phyloP scores from a whole-genome alignment of 495 filamentous ascomycete species.

The Aspergillus sclerotiicarbonarius region DNA sequence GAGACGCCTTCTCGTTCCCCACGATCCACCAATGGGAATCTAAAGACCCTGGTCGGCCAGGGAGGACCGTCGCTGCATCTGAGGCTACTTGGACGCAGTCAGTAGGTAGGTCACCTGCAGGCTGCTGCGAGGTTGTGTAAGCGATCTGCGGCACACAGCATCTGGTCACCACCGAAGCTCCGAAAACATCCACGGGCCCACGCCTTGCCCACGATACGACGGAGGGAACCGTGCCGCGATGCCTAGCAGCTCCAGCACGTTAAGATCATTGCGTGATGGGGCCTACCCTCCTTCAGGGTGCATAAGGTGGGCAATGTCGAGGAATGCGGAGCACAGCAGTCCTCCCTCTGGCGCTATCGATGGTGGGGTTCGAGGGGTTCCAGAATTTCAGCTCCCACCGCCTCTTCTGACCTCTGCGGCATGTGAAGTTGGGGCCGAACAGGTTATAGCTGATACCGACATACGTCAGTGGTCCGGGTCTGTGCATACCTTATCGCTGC shows the following conservation, averaged over 20 bases:
- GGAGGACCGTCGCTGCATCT: conserved; percentile 15
- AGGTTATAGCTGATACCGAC: conserved; percentile 2
- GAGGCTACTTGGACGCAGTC: conserved; percentile 19
- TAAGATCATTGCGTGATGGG: neutral
- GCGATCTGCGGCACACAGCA: conserved; percentile 21
- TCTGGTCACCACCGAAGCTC: conserved; percentile 3
- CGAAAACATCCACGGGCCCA: conserved; percentile 2
- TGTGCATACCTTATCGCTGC: conserved; percentile 13
- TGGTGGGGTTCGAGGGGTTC: conserved; percentile 7
- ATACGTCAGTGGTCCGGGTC: conserved; percentile 1
- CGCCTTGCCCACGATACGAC: neutral
- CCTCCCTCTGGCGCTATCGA: neutral
- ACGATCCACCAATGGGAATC: conserved; percentile 3
- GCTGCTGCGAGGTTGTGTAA: conserved; percentile 21
- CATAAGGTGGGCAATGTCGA: conserved; percentile 3
- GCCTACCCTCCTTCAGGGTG: conserved; percentile 4
- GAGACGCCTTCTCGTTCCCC: conserved; percentile 3
- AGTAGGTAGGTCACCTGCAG: conserved; percentile 35
- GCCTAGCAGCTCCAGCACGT: neutral
- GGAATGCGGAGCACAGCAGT: conserved; percentile 10
- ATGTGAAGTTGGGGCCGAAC: conserved; percentile 15
- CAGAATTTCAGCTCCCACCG: conserved; percentile 7
- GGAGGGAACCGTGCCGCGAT: neutral
- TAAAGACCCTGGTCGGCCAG: conserved; percentile 17
- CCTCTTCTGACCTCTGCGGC: conserved; percentile 8